Percentiles rank a stretch among this genome's conserved stretches.
These are phyloP conservation scores for Hypoxylon subgilvum DNA, from an alignment of 495 filamentous ascomycete species.

Conservation along the genomic window DNA sequence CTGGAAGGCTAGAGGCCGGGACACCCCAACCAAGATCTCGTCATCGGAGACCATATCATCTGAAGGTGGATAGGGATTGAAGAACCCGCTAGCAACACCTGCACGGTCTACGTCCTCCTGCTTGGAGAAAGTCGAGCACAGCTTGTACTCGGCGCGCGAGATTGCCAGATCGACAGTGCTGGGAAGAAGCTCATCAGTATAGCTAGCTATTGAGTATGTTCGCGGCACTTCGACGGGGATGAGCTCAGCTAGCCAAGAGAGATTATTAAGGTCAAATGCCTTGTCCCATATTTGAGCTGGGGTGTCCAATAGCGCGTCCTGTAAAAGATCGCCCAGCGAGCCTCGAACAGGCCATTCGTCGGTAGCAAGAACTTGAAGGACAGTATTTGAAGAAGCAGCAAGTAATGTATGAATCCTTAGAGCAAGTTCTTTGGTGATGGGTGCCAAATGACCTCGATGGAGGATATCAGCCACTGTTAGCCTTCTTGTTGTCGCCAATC, in stretches of 20 bases:
- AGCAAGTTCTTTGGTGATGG: constrained; percentile 56
- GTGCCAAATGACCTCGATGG: constrained; percentile 54
- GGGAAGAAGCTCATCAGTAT: constrained; percentile 54
- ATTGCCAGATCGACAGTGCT: constrained; percentile 55
- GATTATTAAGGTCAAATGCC: constrained; percentile 50
- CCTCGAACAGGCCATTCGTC: constrained; percentile 57
- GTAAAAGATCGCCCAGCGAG: constrained; percentile 54
- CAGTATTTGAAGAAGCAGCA: constrained; percentile 54
- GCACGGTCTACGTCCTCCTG: constrained; percentile 41
- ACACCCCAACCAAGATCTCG: constrained; percentile 55
- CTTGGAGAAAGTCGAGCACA: constrained; percentile 50
- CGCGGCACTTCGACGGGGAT: constrained; percentile 55
- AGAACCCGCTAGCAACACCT: constrained; percentile 57
- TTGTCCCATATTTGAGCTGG: constrained; percentile 55
- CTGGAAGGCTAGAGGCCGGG: constrained; percentile 57
- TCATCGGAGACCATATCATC: constrained; percentile 46
- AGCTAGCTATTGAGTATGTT: constrained; percentile 57
- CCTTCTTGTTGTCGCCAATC: constrained; percentile 30
- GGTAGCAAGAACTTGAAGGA: constrained; percentile 54
- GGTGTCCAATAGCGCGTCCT: constrained; percentile 52
- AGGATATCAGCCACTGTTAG: constrained; percentile 56
- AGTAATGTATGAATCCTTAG: constrained; percentile 50
- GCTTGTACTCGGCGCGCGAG: constrained; percentile 54
- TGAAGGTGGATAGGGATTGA: constrained; percentile 50
- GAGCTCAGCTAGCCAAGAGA: constrained; percentile 54